Evolutionary conservation across 169 alveolate species (phyloP), one percentile per base, ranked within the genome.

Genomic region (Plasmodium sp.): DNA sequence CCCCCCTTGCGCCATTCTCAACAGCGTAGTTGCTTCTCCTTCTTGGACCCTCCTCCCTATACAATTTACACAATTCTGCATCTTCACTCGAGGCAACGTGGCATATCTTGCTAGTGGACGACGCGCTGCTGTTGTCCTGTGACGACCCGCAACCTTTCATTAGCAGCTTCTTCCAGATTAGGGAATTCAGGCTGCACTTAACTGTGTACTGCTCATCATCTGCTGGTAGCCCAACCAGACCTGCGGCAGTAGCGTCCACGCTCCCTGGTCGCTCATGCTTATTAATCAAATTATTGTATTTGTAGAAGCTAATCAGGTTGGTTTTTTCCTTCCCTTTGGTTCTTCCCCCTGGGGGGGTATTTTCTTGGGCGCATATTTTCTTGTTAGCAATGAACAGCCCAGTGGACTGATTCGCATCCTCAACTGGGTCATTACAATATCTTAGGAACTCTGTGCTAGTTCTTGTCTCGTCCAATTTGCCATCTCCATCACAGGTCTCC

Each of bases 301-400:
- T 88, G 82, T 88, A 88, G 62, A 48, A 88, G 82, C 94, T 88
- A 58, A 88, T 36, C 31, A 88, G 81, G 34, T 88, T 88, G 10
- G 84, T 88, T 79, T 79, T 88, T 88, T 79, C 85, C 54, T 80
- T 88, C 72, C 73, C 82, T 79, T 88, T 56, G 31, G 18, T 74
- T 34, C 18, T 62, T 9, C 75, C 27, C 5, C 34, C 34, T 62
- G 27, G 75, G 75, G 39, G 4, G 14, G 34, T 4, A 62, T 18
- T 62, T 33, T 84, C 62, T 18, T 12, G 67, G 18, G 36, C 74
- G 72, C 83, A 88, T 22, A 79, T 7, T 72, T 84, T 72, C 62
- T 36, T 45, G 3, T 84, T 84, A 1, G 84, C 31, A 41, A 36
- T 43, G 48, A 33, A 36, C 48, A 10, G 5, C 41, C 54, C 71